Evolutionary conservation across 768 basidiomycete species (phyloP), one percentile per base, ranked within the genome.

Genomic region (Boletus tylopilopsis): DNA sequence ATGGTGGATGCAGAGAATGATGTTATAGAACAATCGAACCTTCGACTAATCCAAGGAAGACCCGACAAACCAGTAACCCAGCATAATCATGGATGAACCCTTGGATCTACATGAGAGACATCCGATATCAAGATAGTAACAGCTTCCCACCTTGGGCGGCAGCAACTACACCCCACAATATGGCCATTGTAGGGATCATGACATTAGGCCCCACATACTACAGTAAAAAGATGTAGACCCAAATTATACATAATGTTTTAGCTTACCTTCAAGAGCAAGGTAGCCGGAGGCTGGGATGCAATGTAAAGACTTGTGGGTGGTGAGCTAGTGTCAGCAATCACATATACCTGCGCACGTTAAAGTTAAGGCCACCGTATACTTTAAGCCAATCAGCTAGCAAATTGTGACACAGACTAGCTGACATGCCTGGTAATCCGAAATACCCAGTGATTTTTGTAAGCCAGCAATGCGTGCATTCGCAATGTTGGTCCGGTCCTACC

Each of bases 401-500:
- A 15, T 21, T 11, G 11, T 39, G 18, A n/a, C 10, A 1, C 2
- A n/a, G 27, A 29, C 5, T 10, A 4, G 8, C 10, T 1, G 16
- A 35, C 40, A 12, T 37, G 60, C 67, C 50, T 68, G 56, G 29
- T 67, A 61, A 27, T 64, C 57, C 4, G 63, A 52, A 22, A 69
- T 56, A 2, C 12, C 67, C 42, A 85, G 59, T 42, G 79, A 43
- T 22, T 64, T 72, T 57, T 82, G 79, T 51, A 85, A 59, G 9
- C 83, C 82, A 13, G 79, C 84, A 2, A 84, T 72, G 16, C 76
- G 73, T 22, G 82, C 82, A 57, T 85, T 84, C 19, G 72, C 77
- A 32, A 83, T 72, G 55, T 81, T 82, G n/a, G 57, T 63, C 38
- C 50, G 50, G 27, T 79, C 47, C 80, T 68, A 39, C 8, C 34